phyloP scores from a whole-genome alignment of 2,329 filamentous ascomycete species.

The Camillea tinctor region DNA sequence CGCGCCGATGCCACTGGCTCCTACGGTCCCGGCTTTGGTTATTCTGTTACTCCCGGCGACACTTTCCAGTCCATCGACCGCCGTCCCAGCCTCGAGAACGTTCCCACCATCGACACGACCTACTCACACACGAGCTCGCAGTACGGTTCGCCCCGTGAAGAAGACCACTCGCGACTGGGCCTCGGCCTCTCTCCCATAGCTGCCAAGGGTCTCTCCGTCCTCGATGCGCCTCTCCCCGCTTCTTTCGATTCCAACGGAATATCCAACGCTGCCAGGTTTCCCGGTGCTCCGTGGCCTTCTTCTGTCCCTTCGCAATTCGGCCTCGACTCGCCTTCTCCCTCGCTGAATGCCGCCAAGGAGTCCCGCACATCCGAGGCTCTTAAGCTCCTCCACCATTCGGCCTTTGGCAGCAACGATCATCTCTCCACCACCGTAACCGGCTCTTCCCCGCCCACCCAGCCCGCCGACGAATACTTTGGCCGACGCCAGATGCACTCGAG shows the following conservation, averaged over 20 bases:
- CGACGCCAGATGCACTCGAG: constrained; percentile 70
- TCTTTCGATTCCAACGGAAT: constrained; percentile 97
- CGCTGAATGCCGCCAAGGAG: constrained; percentile 63
- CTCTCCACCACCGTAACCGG: constrained; percentile 48
- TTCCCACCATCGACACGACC: constrained; percentile 59
- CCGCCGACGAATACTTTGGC: constrained; percentile 61
- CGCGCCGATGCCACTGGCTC: constrained; percentile 54
- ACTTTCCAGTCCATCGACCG: constrained; percentile 43
- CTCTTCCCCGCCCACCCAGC: constrained; percentile 33
- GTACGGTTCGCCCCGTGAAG: constrained; percentile 83
- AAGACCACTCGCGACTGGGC: constrained; percentile 56
- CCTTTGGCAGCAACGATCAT: constrained; percentile 65
- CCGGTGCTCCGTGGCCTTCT: constrained; percentile 77
- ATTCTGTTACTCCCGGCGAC: constrained; percentile 41
- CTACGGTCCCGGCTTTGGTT: constrained; percentile 44
- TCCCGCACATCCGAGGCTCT: constrained; percentile 61
- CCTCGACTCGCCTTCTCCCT: constrained; percentile 79
- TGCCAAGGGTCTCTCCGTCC: constrained; percentile 74
- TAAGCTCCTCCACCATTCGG: constrained; percentile 64
- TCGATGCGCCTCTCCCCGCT: constrained; percentile 88
- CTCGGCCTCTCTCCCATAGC: constrained; percentile 76
- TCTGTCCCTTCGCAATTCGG: constrained; percentile 92
- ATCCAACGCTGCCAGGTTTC: constrained; percentile 82
- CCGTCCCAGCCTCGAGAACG: constrained; percentile 54
- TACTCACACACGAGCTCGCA: constrained; percentile 55